Base-by-base conservation (phyloP, 371 early-diverging fungal genomes). In the Apophysomyces sp. region DNA sequence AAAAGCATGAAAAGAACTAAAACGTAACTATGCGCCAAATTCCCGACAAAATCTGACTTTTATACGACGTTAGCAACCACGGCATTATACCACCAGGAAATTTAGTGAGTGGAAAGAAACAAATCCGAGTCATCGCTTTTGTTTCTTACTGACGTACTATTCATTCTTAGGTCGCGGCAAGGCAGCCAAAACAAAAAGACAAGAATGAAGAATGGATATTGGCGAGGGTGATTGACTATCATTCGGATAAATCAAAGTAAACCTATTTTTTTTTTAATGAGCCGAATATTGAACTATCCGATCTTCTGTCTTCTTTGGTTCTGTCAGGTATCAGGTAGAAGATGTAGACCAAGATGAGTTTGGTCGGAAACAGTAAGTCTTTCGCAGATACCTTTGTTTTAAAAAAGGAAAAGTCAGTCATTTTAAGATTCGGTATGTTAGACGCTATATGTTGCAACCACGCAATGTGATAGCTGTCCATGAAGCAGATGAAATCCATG, bases 161-260 rank as follows among this genome's bases (percentile, higher is more conserved):
- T 7, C 13, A 13, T 15, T 16, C 26, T 26, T 65, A 86, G 85
- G 88, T 90, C 6, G 90, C 87, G 27, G 90, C 88, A 11, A 82
- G 80, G 53, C 82, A 80, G 27, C 74, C 76, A 28, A 83, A 80
- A 44, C 83, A 83, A 62, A 86, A 87, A 54, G 81, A 83, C 52
- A 84, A 83, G 55, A 81, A 84, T 61, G 82, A 92, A 72, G 90
- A 89, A 60, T 92, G 92, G 92, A 90, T 92, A 36, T 63, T 90
- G 30, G 91, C 92, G 0, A 78, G 80, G 0, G 88, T 91, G 3
- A 67, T 89, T 12, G 69, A 72, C 32, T 92, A 86, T 62, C 78
- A 77, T 62, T 53, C 77, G 4, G 90, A 91, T 15, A 85, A 84
- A 63, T 85, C 87, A 68, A 83, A 74, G 87, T 86, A 81, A 56